Percentiles rank a stretch among this genome's conserved stretches.
These are phyloP conservation scores for Trichoderma erinaceum DNA, from an alignment of 495 filamentous ascomycete genomes.

Conservation along the genomic window DNA sequence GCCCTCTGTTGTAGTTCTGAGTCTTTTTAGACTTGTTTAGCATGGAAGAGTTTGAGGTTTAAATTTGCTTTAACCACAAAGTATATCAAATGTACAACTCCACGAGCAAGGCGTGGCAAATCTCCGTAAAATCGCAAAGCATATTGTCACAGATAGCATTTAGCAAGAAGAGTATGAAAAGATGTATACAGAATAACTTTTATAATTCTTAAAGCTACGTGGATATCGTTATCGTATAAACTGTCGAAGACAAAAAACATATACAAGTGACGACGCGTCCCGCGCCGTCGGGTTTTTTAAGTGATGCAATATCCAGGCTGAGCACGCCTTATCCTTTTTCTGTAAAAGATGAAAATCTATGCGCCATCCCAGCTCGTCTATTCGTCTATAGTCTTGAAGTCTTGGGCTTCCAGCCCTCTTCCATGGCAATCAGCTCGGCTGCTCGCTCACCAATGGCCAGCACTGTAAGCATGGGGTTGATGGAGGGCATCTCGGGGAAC, in stretches of 20 bases:
- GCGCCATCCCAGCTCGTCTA: background rate
- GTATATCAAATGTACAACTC: no score
- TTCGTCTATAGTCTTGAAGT: background rate
- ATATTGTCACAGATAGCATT: background rate
- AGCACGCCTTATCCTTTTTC: background rate
- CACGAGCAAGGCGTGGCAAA: no score
- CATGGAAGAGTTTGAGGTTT: no score
- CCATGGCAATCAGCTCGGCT: slow-evolving; percentile 54
- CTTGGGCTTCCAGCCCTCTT: slow-evolving; percentile 27
- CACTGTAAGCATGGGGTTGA: slow-evolving; percentile 59
- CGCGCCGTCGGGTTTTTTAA: background rate
- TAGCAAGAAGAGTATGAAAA: background rate
- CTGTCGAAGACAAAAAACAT: background rate
- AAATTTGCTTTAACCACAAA: no score
- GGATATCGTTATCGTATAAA: background rate
- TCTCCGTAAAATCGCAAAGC: background rate
- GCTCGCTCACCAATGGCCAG: slow-evolving; percentile 59
- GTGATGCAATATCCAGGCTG: background rate
- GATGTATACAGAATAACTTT: background rate
- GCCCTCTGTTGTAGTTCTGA: no score
- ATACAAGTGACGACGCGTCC: background rate
- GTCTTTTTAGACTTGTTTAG: background rate
- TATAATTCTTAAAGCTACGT: background rate
- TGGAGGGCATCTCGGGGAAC: slow-evolving; percentile 54
- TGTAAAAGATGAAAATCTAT: background rate